Percentiles rank a stretch among this genome's conserved stretches.
phyloP scores from a whole-genome alignment of 1,139 yeast genomes.

The Nadsonia commutata region DNA sequence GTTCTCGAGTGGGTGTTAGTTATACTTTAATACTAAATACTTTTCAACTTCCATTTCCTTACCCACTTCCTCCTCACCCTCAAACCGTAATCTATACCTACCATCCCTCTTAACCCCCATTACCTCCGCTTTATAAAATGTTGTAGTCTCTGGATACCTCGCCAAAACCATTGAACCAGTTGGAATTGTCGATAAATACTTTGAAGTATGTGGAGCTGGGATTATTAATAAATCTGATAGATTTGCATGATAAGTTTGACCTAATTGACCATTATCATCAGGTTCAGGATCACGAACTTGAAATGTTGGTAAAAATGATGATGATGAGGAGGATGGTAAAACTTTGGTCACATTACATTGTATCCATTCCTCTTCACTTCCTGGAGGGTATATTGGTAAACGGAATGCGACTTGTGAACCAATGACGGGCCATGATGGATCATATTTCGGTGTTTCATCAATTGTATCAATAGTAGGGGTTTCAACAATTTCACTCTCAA shows the following conservation, averaged over 20 bases:
- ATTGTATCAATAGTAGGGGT: neutral
- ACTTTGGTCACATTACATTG: constrained; percentile 82
- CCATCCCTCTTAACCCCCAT: constrained; percentile 67
- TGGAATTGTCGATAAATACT: constrained; percentile 41
- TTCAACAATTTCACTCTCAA: neutral
- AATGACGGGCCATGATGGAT: constrained; percentile 16
- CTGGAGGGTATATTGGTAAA: constrained; percentile 27
- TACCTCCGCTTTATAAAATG: constrained; percentile 90
- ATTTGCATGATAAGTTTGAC: constrained; percentile 71
- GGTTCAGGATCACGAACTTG: constrained; percentile 97
- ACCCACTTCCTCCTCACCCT: constrained; percentile 94
- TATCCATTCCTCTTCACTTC: constrained; percentile 85
- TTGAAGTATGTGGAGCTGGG: constrained; percentile 29
- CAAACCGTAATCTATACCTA: constrained; percentile 66
- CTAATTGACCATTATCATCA: constrained; percentile 82
- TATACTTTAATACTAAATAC: constrained; percentile 59
- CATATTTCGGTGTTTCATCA: neutral
- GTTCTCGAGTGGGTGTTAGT: too few relatives aligned
- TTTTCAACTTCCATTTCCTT: constrained; percentile 91
- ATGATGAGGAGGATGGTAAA: constrained; percentile 47
- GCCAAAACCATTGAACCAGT: constrained; percentile 77
- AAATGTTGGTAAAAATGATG: constrained; percentile 10
- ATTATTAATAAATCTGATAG: constrained; percentile 69
- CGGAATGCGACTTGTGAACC: constrained; percentile 87
- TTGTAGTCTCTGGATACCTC: constrained; percentile 93